Evolutionary conservation across 2,329 filamentous ascomycete genomes (phyloP), one percentile per base, ranked within the genome.

Genomic region (Colletotrichum viniferum): DNA sequence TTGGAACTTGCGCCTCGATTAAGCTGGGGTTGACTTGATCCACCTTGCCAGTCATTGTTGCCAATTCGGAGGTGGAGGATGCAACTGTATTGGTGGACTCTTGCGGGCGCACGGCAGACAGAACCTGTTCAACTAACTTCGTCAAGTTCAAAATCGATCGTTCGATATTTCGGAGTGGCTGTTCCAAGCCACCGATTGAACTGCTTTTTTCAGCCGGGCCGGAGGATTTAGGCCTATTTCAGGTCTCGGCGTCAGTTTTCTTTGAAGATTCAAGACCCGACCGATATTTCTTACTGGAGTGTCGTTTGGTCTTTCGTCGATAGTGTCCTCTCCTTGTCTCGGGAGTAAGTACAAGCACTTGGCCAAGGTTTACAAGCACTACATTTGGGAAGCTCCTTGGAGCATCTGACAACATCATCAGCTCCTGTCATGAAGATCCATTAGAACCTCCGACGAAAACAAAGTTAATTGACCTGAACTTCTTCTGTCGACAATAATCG

Each of bases 401-500:
- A 72, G 52, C 69, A 72, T 30, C 69, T 71, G 48, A 58, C 7
- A 5, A 4, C 3, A 26, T 5, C 21, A 28, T 24, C 9, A n/a
- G 5, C 16, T 5, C 7, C 16, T 14, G 28, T 70, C 13, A 70
- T 12, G 18, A 21, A 24, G 9, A 36, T 6, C 58, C 24, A 13
- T 10, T 14, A 16, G 14, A 18, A 18, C 55, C 5, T 18, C 34
- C 12, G 14, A 16, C 26, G n/a, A 4, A 7, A 4, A 4, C 7
- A n/a, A n/a, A 30, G 3, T 21, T n/a, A 38, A 7, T 6, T 43
- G 21, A 68, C 69, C 64, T 60, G 34, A 68, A 52, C 34, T 72
- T 72, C 52, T 68, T 72, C n/a, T 72, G 69, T n/a, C 69, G 48
- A 26, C 69, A 72, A 34, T 72, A 68, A 12, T 72, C 63, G 18